Evolutionary conservation across 192 early-diverging fungal genomes (phyloP), one percentile per base, ranked within the genome.

Genomic region (Cladochytrium replicatum): DNA sequence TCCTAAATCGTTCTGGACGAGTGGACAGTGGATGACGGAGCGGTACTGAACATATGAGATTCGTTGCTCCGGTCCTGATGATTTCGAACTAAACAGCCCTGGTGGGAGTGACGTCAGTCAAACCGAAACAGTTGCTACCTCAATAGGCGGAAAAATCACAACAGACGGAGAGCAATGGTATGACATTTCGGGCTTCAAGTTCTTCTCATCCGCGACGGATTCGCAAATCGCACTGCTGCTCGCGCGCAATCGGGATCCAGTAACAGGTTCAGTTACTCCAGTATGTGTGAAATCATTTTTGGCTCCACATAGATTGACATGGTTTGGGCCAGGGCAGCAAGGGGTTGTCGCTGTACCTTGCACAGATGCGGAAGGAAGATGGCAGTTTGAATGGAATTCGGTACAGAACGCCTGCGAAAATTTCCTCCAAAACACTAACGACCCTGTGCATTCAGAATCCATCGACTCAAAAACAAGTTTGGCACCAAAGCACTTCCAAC

Each of bases 1-100:
- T 43, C 82, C 84, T 6, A 54, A 47, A 1, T 39, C 44, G n/a
- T 80, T 81, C 43, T 78, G 71, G 61, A 85, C 78, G 26, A 70
- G 65, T 44, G 82, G 82, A 6, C 84, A 86, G 50, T 84, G 80
- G 82, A 86, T 84, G 84, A 86, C 82, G 2, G 84, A 86, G 52
- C n/a, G n/a, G n/a, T n/a, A n/a, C n/a, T n/a, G n/a, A n/a, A n/a
- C n/a, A n/a, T n/a, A n/a, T n/a, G n/a, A n/a, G n/a, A n/a, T n/a
- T n/a, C n/a, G n/a, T n/a, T n/a, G n/a, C n/a, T n/a, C n/a, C n/a
- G n/a, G n/a, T n/a, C n/a, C n/a, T n/a, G n/a, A n/a, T n/a, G n/a
- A n/a, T n/a, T n/a, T n/a, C n/a, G n/a, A n/a, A n/a, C n/a, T n/a
- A n/a, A n/a, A n/a, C n/a, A 61, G 81, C 15, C 78, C 80, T 11